phyloP scores from a whole-genome alignment of 805 yeast genomes.

The Yamadazyma phyllophila region DNA sequence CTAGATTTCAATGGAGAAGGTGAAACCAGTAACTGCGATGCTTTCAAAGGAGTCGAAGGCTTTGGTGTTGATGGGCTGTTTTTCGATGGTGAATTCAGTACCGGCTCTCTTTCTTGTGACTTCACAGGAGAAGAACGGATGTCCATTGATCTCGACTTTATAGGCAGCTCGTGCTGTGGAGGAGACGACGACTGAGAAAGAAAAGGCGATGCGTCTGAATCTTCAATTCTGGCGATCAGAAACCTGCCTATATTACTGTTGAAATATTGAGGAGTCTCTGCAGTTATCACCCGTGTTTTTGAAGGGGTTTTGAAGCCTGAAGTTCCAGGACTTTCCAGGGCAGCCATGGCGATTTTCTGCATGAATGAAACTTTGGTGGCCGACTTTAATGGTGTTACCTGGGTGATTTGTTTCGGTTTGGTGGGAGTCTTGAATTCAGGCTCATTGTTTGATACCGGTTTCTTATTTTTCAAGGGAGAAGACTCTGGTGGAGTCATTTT shows the following conservation, averaged over 20 bases:
- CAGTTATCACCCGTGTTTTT: background rate
- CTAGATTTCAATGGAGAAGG: constrained; percentile 44
- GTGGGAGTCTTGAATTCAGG: constrained; percentile 36
- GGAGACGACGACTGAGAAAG: constrained; percentile 1
- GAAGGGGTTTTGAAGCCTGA: constrained; percentile 11
- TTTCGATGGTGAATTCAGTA: background rate
- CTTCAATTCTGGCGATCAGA: constrained; percentile 3
- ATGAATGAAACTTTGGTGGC: constrained; percentile 5
- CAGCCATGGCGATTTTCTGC: constrained; percentile 10
- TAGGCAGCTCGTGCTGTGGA: background rate
- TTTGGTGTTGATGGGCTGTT: background rate
- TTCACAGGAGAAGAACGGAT: background rate
- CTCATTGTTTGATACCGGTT: background rate
- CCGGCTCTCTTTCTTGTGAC: background rate
- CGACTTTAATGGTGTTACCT: constrained; percentile 6
- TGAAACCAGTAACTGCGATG: constrained; percentile 33
- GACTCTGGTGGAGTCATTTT: constrained; percentile 43
- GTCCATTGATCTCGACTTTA: background rate
- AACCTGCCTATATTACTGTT: constrained; percentile 15
- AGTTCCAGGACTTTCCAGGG: constrained; percentile 4
- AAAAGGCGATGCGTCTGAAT: constrained; percentile 1
- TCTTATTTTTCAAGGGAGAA: constrained; percentile 31
- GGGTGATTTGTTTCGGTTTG: constrained; percentile 14
- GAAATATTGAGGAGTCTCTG: constrained; percentile 25
- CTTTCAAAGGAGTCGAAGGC: background rate